Percentiles rank a stretch among this genome's conserved stretches.
These are phyloP conservation scores for Calonectria pseudoturangicola DNA, from an alignment of 2,329 filamentous ascomycete species.

Conservation along the genomic window DNA sequence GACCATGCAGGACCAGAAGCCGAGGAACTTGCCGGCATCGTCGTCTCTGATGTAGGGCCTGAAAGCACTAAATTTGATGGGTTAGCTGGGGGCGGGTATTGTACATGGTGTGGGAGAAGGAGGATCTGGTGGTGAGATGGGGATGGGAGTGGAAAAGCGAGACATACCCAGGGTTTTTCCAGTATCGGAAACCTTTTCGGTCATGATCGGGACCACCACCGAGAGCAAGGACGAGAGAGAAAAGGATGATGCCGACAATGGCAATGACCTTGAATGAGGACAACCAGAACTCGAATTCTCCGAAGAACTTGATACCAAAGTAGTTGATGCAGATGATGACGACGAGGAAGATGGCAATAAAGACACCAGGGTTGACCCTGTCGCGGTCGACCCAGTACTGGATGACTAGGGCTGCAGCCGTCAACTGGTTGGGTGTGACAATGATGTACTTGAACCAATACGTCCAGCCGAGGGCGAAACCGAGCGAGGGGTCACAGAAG, in stretches of 20 bases:
- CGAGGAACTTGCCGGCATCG: slow-evolving; percentile 72
- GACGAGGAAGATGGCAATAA: slow-evolving; percentile 82
- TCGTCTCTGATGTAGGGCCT: slow-evolving; percentile 54
- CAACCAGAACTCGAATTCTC: slow-evolving; percentile 78
- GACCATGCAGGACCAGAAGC: slow-evolving; percentile 82
- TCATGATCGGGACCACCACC: slow-evolving; percentile 80
- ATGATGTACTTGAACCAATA: slow-evolving; percentile 89
- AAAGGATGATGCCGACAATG: slow-evolving; percentile 79
- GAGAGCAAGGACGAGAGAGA: slow-evolving; percentile 77
- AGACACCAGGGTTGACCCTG: slow-evolving; percentile 84
- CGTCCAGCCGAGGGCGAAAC: slow-evolving; percentile 85
- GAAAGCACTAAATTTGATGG: slow-evolving; percentile 59
- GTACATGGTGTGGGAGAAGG: too few species aligned
- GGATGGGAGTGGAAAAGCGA: too few species aligned
- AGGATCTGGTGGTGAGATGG: neutral
- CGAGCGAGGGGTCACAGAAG: slow-evolving; percentile 87
- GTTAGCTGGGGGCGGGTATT: slow-evolving; percentile 23
- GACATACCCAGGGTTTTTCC: slow-evolving; percentile 72
- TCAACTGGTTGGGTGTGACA: slow-evolving; percentile 88
- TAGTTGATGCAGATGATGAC: slow-evolving; percentile 81
- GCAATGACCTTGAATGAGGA: slow-evolving; percentile 81
- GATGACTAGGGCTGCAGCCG: slow-evolving; percentile 86
- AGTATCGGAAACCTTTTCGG: slow-evolving; percentile 79
- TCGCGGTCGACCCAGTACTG: slow-evolving; percentile 83
- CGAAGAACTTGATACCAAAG: slow-evolving; percentile 80